Evolutionary conservation across 139 green algal genomes (phyloP), one percentile per base, ranked within the genome.

Genomic region (Edaphochlamys debaryana): DNA sequence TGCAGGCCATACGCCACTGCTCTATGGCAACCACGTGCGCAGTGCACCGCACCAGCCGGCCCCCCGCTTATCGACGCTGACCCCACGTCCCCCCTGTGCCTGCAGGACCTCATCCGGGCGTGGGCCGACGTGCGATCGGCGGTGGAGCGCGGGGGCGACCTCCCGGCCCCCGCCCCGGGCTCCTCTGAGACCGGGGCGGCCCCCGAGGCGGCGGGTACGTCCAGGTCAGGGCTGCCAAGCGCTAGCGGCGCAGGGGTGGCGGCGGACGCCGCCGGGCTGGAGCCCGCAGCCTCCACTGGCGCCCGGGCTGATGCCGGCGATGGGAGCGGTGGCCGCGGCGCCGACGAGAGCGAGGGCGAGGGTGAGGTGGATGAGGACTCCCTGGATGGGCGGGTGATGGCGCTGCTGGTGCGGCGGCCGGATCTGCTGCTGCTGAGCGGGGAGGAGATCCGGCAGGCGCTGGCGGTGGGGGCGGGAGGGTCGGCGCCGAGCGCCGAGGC

Each of bases 361-460:
- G 40, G 30, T 30, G 74, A 71, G 8, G 40, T 4, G n/a, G 73
- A 58, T 13, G 13, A 38, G 29, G 56, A 80, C 13, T 27, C 75
- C 22, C 13, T n/a, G 40, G 73, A 68, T 36, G 40, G 8, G 37
- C 27, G n/a, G 27, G n/a, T 81, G 15, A 8, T 71, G 75, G 60
- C 4, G 23, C 7, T 25, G 58, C 60, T 42, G 75, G 40, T 6
- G 67, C 67, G 40, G 38, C 38, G 67, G 25, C 67, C 75, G 30
- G 75, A 32, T 30, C 75, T 81, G 62, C 75, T 81, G 60, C 3
- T 60, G 8, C 45, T 71, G 75, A 45, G 38, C 41, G 34, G 42
- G 2, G 75, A 45, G 29, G 60, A 81, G 2, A 81, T 81, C 19
- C 75, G 75, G 30, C 15, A 22, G 40, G 38, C 29, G 42, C 60